Conservation (phyloP, 2,329 filamentous ascomycete genomes). For the Fusarium sp. region DNA sequence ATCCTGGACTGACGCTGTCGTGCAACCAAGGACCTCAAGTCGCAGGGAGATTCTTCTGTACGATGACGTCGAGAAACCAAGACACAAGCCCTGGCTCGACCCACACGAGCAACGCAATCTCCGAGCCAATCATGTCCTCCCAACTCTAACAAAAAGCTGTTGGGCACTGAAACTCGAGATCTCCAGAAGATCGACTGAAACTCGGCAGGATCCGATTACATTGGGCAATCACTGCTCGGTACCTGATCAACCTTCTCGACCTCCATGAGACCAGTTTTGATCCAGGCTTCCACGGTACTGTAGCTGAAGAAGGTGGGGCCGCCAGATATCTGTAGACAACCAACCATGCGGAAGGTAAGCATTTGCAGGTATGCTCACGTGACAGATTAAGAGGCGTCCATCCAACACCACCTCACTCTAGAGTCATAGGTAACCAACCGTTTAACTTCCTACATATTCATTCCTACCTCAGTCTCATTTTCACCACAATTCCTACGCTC, state of each 20-base stretch:
- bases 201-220: conserved; percentile 31
- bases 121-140: conserved; percentile 21
- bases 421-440: neutral
- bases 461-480: neutral
- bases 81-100: conserved; percentile 13
- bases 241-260: conserved; percentile 17
- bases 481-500: neutral
- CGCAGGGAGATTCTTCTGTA: conserved; percentile 22
- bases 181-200: conserved; percentile 34
- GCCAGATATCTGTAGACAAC: neutral
- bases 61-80: conserved; percentile 38
- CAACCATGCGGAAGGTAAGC: neutral
- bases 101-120: conserved; percentile 1
- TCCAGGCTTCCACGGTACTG: neutral
- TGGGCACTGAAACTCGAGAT: conserved; percentile 11
- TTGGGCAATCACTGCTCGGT: conserved; percentile 31
- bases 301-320: neutral
- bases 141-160: neutral
- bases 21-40: conserved; percentile 33
- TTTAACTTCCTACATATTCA: neutral
- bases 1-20: conserved; percentile 21
- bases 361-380: neutral
- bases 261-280: neutral
- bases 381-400: neutral
- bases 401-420: neutral